Evolutionary conservation across 768 basidiomycete species (phyloP).

Genomic region (Agrocybe pediades): DNA sequence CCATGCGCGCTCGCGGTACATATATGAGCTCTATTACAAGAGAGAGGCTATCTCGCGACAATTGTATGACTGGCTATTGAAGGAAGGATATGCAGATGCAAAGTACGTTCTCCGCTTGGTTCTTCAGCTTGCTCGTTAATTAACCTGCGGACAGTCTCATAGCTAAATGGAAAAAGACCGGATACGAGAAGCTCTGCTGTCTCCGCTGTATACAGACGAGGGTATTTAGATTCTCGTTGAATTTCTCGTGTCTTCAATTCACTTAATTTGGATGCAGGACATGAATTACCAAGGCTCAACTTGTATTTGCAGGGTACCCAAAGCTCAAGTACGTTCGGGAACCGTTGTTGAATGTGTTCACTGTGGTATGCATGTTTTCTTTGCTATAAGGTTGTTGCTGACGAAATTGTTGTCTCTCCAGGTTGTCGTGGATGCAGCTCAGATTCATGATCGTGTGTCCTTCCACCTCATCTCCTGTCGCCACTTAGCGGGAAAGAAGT

Average conservation of each 20-base stretch:
- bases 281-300: constrained; percentile 99
- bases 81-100: constrained; percentile 94
- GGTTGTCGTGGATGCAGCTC: constrained; percentile 93
- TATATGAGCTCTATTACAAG: constrained; percentile 99
- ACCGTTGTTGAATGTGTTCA: constrained; percentile 96
- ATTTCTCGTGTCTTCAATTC: constrained; percentile 1
- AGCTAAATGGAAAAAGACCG: constrained; percentile 99
- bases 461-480: not conserved
- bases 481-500: not conserved
- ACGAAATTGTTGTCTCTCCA: constrained; percentile 27
- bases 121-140: constrained; percentile 7
- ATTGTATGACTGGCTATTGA: constrained; percentile 96
- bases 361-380: constrained; percentile 71
- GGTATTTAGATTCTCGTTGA: constrained; percentile 42
- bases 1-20: constrained; percentile 93
- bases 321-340: constrained; percentile 86
- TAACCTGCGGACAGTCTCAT: constrained; percentile 62
- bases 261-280: constrained; percentile 53
- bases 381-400: not conserved
- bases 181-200: constrained; percentile 98
- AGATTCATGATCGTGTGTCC: constrained; percentile 44
- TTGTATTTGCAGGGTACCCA: constrained; percentile 97
- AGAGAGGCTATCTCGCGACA: constrained; percentile 92
- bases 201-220: constrained; percentile 94
- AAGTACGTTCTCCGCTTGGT: constrained; percentile 56